Percentiles rank a stretch among this genome's conserved stretches.
These are phyloP conservation scores for Trichoderma simmonsii DNA, from an alignment of 2,329 filamentous ascomycete genomes.

Conservation along the genomic window DNA sequence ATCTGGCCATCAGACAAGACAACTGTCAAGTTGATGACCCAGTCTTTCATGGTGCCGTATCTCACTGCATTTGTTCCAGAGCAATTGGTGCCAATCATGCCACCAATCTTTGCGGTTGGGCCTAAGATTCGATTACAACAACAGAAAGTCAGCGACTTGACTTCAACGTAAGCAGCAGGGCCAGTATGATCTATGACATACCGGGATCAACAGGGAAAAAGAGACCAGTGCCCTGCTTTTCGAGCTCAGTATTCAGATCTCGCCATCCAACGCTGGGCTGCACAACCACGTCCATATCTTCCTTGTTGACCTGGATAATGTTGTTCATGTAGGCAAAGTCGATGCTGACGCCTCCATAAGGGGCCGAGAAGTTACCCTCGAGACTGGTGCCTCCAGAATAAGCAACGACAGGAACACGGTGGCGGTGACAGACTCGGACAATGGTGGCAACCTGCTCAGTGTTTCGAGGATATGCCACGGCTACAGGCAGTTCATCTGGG, in stretches of 20 bases:
- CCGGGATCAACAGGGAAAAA: slow-evolving; percentile 92
- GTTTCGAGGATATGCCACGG: slow-evolving; percentile 60
- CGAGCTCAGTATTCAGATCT: slow-evolving; percentile 70
- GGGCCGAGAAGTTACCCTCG: slow-evolving; percentile 87
- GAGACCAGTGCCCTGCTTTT: slow-evolving; percentile 68
- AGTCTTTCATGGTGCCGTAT: slow-evolving; percentile 86
- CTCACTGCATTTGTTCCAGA: slow-evolving; percentile 76
- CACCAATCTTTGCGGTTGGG: slow-evolving; percentile 70
- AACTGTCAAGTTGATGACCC: slow-evolving; percentile 79
- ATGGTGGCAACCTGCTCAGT: slow-evolving; percentile 60
- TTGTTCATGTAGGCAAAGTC: slow-evolving; percentile 87
- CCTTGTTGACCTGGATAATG: slow-evolving; percentile 73
- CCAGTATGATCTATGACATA: slow-evolving; percentile 25
- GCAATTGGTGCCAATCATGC: slow-evolving; percentile 78
- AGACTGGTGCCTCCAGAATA: slow-evolving; percentile 84
- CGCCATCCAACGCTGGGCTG: slow-evolving; percentile 94
- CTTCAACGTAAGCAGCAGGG: neutral
- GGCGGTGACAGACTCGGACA: slow-evolving; percentile 69
- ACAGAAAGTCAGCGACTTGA: neutral
- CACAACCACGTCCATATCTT: slow-evolving; percentile 90
- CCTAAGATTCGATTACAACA: slow-evolving; percentile 30
- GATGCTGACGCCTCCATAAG: slow-evolving; percentile 81
- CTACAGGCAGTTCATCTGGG: slow-evolving; percentile 57
- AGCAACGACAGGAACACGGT: slow-evolving; percentile 78
- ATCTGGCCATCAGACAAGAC: slow-evolving; percentile 75